A percentile compares a stretch with the other conserved stretches of the same genome.
These are phyloP conservation scores for Asterionellopsis glacialis DNA, from an alignment of 108 stramenopile genomes.

Conservation along the genomic window DNA sequence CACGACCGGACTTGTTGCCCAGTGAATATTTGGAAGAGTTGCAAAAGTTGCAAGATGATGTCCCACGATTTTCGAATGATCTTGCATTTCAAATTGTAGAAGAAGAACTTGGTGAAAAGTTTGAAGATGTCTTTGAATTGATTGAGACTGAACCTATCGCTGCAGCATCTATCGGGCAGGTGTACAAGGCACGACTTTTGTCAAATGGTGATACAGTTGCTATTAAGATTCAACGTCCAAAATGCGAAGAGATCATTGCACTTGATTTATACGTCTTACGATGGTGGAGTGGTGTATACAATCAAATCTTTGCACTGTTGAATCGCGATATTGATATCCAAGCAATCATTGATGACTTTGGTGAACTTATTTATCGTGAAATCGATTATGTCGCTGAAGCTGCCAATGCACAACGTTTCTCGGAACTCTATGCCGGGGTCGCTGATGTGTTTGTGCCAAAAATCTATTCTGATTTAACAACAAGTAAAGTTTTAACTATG, in stretches of 20 bases:
- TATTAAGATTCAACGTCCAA: constrained; percentile 92
- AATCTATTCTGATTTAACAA: constrained; percentile 86
- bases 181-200: constrained; percentile 89
- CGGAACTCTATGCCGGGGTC: constrained; percentile 88
- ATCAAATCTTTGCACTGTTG: constrained; percentile 58
- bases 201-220: constrained; percentile 88
- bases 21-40: constrained; percentile 91
- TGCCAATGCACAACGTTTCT: constrained; percentile 92
- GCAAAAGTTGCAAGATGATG: constrained; percentile 94
- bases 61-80: constrained; percentile 83
- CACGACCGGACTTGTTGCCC: constrained; percentile 90
- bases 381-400: constrained; percentile 96
- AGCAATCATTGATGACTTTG: constrained; percentile 94
- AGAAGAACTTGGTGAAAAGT: constrained; percentile 72
- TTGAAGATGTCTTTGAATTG: constrained; percentile 86
- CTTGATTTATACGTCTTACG: constrained; percentile 92
- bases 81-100: constrained; percentile 83
- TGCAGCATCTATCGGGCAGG: constrained; percentile 76
- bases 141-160: constrained; percentile 84
- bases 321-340: constrained; percentile 87
- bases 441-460: constrained; percentile 90
- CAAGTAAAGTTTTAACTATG: constrained; percentile 91
- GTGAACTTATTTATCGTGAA: constrained; percentile 91
- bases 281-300: constrained; percentile 91
- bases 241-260: constrained; percentile 90